These are phyloP conservation scores for Vitis riparia DNA, from an alignment of 164 flowering plant genomes.

Conservation along the genomic window DNA sequence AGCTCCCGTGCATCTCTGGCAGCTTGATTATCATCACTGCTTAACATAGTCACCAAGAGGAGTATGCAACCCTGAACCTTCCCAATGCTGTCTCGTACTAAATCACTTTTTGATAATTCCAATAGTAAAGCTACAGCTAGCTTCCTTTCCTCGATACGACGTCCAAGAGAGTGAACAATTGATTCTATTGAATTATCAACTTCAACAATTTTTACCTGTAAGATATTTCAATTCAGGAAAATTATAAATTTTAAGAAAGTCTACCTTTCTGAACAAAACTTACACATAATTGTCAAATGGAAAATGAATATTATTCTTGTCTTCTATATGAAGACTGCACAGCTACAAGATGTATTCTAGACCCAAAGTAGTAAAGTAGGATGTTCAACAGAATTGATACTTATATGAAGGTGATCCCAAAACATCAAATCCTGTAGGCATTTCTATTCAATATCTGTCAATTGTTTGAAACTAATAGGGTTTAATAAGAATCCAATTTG, in stretches of 20 bases:
- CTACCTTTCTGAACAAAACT: neutral
- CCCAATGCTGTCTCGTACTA: conserved; percentile 44
- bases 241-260: neutral
- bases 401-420: neutral
- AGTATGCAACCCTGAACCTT: conserved; percentile 65
- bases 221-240: conserved; percentile 2
- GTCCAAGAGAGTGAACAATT: conserved; percentile 60
- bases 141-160: conserved; percentile 50
- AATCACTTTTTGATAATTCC: conserved; percentile 52
- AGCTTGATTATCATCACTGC: conserved; percentile 48
- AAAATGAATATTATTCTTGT: neutral
- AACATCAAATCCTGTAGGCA: neutral
- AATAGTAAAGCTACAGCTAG: conserved; percentile 58
- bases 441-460: neutral
- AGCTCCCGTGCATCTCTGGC: conserved; percentile 52
- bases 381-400: neutral
- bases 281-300: neutral
- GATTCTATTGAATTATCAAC: conserved; percentile 46
- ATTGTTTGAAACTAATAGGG: neutral
- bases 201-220: conserved; percentile 56
- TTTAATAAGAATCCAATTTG: no score
- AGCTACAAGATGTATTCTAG: neutral
- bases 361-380: neutral
- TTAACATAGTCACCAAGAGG: conserved; percentile 58
- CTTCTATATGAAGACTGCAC: neutral